These are phyloP conservation scores for Peterozyma xylosa DNA, from an alignment of 805 yeast species.

Conservation along the genomic window DNA sequence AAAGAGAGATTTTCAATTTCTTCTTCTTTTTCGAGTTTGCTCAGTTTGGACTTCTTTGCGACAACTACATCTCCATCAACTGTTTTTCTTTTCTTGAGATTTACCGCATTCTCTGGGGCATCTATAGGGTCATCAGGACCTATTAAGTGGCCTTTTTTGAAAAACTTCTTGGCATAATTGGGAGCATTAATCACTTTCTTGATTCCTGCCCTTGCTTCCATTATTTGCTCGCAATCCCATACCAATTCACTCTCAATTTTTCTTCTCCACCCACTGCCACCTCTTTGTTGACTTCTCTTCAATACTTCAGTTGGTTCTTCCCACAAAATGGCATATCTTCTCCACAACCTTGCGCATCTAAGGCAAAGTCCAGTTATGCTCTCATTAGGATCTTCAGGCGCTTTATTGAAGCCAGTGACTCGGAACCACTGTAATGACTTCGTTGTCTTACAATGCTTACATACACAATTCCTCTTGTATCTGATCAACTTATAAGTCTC, in stretches of 20 bases:
- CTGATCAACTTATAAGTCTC: constrained; percentile 43
- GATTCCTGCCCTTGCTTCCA: constrained; percentile 35
- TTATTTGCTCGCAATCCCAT: constrained; percentile 51
- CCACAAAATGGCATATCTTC: constrained; percentile 86
- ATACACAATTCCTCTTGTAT: constrained; percentile 37
- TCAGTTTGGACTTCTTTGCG: neutral
- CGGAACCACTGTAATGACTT: constrained; percentile 60
- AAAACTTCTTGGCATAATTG: neutral
- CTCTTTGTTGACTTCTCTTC: constrained; percentile 32
- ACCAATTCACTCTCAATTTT: constrained; percentile 61
- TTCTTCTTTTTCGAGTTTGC: neutral
- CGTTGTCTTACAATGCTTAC: constrained; percentile 65
- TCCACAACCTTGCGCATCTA: constrained; percentile 88
- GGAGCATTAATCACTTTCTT: neutral
- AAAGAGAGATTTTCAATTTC: constrained; percentile 3
- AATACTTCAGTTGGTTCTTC: constrained; percentile 65
- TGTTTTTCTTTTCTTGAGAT: neutral
- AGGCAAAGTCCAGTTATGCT: constrained; percentile 60
- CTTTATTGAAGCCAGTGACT: constrained; percentile 52
- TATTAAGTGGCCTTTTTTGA: no score
- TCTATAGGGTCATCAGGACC: no score
- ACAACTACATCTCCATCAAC: constrained; percentile 1
- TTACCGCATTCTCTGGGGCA: no score
- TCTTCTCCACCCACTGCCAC: constrained; percentile 50
- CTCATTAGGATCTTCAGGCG: constrained; percentile 23